Conservation (phyloP, 163 green algal genomes). For the Scenedesmus sp. region DNA sequence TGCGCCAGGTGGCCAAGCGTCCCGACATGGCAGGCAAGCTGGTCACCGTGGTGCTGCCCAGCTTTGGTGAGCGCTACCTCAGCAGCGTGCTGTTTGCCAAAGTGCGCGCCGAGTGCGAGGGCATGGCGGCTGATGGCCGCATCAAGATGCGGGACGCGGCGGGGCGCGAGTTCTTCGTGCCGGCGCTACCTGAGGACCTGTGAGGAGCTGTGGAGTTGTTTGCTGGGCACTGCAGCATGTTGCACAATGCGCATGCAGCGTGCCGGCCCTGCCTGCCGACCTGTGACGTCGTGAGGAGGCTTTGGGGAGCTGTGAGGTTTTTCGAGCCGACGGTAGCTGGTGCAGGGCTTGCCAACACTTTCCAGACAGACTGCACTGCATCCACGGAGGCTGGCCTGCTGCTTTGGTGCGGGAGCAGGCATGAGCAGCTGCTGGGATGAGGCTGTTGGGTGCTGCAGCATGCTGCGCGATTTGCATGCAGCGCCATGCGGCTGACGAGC, state of each 20-base stretch:
- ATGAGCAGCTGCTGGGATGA: not conserved
- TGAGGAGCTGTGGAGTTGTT: not conserved
- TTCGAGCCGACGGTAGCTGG: too few species aligned
- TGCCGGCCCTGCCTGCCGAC: too few species aligned
- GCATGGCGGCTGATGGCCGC: constrained; percentile 76
- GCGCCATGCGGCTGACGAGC: not conserved
- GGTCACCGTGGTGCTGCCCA: constrained; percentile 89
- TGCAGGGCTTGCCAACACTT: too few species aligned
- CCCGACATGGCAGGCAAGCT: constrained; percentile 95
- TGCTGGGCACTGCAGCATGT: too few species aligned
- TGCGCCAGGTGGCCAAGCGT: constrained; percentile 77
- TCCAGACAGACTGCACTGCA: not conserved
- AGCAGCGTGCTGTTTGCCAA: constrained; percentile 84
- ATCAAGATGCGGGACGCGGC: constrained; percentile 75
- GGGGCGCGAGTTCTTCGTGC: constrained; percentile 79
- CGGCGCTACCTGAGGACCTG: constrained; percentile 43
- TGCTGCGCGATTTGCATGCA: not conserved
- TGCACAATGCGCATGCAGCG: too few species aligned
- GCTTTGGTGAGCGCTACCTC: constrained; percentile 95
- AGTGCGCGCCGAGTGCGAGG: constrained; percentile 82
- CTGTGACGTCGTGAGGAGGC: too few species aligned
- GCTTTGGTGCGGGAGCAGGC: not conserved
- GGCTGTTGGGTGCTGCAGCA: not conserved
- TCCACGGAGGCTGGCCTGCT: not conserved
- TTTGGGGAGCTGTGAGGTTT: too few species aligned